These are phyloP conservation scores for Mucor velutinosus DNA, from an alignment of 371 early-diverging fungal genomes.

Conservation along the genomic window DNA sequence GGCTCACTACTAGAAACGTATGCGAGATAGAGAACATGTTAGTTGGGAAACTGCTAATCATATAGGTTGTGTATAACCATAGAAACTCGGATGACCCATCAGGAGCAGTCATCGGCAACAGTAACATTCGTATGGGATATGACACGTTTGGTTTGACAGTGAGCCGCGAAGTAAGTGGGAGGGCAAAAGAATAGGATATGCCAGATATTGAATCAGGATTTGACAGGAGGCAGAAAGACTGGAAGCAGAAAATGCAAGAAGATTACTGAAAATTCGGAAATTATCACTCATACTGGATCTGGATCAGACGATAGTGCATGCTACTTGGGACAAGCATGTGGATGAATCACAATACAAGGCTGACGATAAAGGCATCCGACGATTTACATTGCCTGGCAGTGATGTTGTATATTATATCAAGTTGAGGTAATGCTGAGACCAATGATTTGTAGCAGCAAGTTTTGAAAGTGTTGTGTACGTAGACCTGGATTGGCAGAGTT, in stretches of 20 bases:
- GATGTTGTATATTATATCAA: conserved; percentile 82
- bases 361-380: conserved; percentile 68
- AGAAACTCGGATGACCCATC: conserved; percentile 3
- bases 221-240: conserved; percentile 80
- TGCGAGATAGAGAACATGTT: not conserved
- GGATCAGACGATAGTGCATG: conserved; percentile 99
- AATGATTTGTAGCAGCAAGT: not conserved
- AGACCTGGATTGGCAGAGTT: conserved; percentile 85
- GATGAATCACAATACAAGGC: conserved; percentile 79
- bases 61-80: not conserved
- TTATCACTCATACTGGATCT: conserved; percentile 97
- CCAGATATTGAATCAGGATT: not conserved
- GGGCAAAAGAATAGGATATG: not conserved
- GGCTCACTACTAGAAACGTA: conserved; percentile 66
- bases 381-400: conserved; percentile 75
- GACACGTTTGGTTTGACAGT: conserved; percentile 75
- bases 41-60: not conserved
- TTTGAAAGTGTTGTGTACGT: not conserved
- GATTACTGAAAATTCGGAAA: conserved; percentile 70
- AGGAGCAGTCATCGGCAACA: not conserved
- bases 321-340: conserved; percentile 82
- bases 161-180: conserved; percentile 49
- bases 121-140: conserved; percentile 73
- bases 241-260: conserved; percentile 69
- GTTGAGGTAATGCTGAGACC: conserved; percentile 49